Conservation (phyloP, 2,329 filamentous ascomycete species). For the Pseudogymnoascus sp. region DNA sequence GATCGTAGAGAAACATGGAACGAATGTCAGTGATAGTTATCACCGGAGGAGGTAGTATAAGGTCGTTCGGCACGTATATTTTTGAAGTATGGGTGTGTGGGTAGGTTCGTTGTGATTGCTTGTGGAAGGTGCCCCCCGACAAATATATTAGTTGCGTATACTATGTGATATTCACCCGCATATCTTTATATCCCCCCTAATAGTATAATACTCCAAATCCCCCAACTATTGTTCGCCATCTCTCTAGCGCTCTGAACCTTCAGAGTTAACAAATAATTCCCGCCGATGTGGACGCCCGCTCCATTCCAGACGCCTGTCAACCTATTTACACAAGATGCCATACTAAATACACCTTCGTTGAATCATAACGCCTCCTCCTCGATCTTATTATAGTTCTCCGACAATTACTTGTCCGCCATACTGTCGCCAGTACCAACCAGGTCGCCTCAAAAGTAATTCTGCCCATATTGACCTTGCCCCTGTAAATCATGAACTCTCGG, state of each 20-base stretch:
- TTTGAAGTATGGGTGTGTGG: not conserved
- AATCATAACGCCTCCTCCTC: not conserved
- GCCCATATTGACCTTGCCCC: slow-evolving; percentile 22
- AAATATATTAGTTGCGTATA: not conserved
- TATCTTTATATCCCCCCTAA: not conserved
- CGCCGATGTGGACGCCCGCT: not conserved
- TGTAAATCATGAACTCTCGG: slow-evolving; percentile 42
- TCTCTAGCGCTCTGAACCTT: not conserved
- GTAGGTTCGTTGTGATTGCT: not conserved
- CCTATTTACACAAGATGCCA: slow-evolving; percentile 8
- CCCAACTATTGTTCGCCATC: not conserved
- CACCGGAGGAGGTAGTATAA: not conserved
- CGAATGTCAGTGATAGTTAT: not conserved
- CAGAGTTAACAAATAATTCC: not conserved
- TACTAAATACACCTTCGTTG: slow-evolving; percentile 3
- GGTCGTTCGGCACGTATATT: not conserved
- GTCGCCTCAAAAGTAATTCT: slow-evolving; percentile 3
- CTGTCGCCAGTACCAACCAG: not conserved
- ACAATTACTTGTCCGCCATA: not conserved
- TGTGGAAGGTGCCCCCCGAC: not conserved
- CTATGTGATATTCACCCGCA: not conserved
- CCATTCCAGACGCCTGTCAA: not conserved
- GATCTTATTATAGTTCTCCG: not conserved
- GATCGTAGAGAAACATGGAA: not conserved
- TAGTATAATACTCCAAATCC: not conserved